Base-by-base conservation (phyloP, 2,329 filamentous ascomycete genomes). In the Ophiostoma piceae region DNA sequence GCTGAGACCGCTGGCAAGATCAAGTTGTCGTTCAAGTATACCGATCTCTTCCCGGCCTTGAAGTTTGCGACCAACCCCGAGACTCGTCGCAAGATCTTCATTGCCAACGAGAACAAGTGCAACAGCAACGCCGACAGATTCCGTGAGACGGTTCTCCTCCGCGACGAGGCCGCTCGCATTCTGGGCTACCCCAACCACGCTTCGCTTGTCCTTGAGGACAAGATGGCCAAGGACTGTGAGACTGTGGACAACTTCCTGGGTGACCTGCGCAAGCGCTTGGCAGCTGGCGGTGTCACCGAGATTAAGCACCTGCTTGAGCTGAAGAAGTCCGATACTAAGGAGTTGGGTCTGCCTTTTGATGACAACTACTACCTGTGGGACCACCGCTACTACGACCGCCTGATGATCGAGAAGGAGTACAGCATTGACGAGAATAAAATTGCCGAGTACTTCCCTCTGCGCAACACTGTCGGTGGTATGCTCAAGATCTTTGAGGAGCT, bases 351-450 rank as follows among this genome's bases (percentile, higher is more conserved):
- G 8, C 79, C 83, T 2, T 84, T 85, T 69, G 89, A 92, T 74
- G 87, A 85, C 67, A 87, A 88, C 74, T 92, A 94, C 78, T 94
- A 91, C 78, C 85, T 94, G 57, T 95, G 92, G 92, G 92, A 95
- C 74, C 85, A 91, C 76, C 84, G 90, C 60, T 95, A 88, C 80
- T 95, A 94, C 79, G 90, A 92, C 74, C 88, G 90, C 7, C 82
- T 94, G 77, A 90, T 93, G 86, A 86, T 93, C 54, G 90, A 94
- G 81, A 86, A 90, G 76, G 90, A 94, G 76, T 94, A 88, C 77
- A 88, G 87, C 75, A 88, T 95, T 65, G 90, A 94, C 73, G 91
- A 94, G 78, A 87, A 89, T 75, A 87, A 89, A 76, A 91, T 95
- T 75, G 88, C 92, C 11, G 90, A 95, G 79, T 95, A 94, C 79